Evolutionary conservation across 495 filamentous ascomycete species (phyloP), one percentile per base, ranked within the genome.

Genomic region (Aspergillus taichungensis): DNA sequence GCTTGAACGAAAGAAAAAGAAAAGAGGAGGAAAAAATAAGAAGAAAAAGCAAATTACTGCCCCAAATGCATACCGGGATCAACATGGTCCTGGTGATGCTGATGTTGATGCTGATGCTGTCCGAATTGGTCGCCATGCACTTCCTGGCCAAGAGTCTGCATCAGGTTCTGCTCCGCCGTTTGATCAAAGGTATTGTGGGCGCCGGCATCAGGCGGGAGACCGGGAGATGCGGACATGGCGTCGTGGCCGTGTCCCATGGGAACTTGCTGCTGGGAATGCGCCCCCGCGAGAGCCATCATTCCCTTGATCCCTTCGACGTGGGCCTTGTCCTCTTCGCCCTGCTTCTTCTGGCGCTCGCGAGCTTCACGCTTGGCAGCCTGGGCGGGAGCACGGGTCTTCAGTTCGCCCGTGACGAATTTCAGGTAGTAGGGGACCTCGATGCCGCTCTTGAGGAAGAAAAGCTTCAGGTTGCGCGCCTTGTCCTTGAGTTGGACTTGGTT

Each of bases 401-500:
- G 67, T 59, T 97, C 91, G 9, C 90, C 90, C 0, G 90, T 97
- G 30, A 97, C 90, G 37, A 82, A 87, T 57, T 90, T 83, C 29
- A 97, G 69, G 48, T 94, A 94, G 54, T 87, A 87, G 0, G 90
- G 90, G 47, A 97, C 91, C 58, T 97, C 91, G 11, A 87, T 90
- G 11, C 84, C 85, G 24, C 83, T 91, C 67, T 97, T 97, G 41
- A 97, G 68, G 63, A 95, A 95, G 67, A 94, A 95, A 0, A 97
- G 75, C 62, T 97, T 97, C 44, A 97, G 61, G 46, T 97, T 97
- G 31, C 90, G 75, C 7, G 90, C 90, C 60, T 97, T 97, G 57
- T 97, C 90, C 57, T 96, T 96, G 10, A 96, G 72, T 56, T 96
- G 90, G 0, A 96, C 91, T 59, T 97, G 90, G 40, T 90, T 94